phyloP scores from a whole-genome alignment of 139 green algal species.

The Chlorella sp. region DNA sequence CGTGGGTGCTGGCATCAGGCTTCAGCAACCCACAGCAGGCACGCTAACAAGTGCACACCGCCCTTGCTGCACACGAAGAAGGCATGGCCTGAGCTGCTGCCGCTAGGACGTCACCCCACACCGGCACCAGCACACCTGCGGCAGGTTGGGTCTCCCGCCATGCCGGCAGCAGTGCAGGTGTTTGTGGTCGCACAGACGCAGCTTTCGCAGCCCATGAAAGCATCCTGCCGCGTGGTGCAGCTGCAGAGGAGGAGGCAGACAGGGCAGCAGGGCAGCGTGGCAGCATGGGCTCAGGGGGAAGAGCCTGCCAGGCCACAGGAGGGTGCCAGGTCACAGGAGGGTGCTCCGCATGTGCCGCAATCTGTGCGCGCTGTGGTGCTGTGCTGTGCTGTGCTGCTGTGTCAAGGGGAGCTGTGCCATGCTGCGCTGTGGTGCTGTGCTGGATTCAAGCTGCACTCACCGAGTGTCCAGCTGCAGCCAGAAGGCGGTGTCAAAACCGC shows the following conservation, averaged over 20 bases:
- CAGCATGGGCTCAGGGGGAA: too few species aligned
- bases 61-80: too few species aligned
- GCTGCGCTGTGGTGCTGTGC: too few species aligned
- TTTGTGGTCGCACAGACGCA: slow-evolving; percentile 29
- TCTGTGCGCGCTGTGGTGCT: too few species aligned
- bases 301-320: too few species aligned
- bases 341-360: too few species aligned
- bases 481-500: slow-evolving; percentile 29
- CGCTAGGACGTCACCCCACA: too few species aligned
- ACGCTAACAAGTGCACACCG: too few species aligned
- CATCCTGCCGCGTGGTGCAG: slow-evolving; percentile 9
- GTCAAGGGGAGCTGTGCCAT: too few species aligned
- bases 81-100: neutral
- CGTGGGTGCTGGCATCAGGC: neutral
- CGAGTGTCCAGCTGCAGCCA: slow-evolving; percentile 18
- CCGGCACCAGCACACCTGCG: neutral
- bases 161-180: neutral
- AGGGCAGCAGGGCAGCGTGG: neutral
- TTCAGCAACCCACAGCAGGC: neutral
- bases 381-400: too few species aligned
- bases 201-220: slow-evolving; percentile 18
- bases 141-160: slow-evolving; percentile 3
- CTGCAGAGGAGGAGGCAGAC: neutral
- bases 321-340: too few species aligned
- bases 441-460: neutral